Evolutionary conservation across 306 rosid species (phyloP).

Genomic region (Cucumis melo): DNA sequence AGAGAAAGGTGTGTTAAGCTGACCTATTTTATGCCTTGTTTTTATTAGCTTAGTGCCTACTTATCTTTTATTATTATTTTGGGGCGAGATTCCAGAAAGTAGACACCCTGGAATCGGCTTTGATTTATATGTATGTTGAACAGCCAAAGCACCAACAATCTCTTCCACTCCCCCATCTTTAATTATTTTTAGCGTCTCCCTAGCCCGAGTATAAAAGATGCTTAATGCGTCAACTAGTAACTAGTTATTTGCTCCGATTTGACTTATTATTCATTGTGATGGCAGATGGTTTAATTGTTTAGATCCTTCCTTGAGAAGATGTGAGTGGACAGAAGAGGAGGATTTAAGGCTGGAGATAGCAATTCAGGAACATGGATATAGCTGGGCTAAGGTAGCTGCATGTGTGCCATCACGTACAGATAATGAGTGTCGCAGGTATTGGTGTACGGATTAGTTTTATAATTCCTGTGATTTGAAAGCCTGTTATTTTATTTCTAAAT

Average conservation of each 20-base stretch:
- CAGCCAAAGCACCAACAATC: not conserved
- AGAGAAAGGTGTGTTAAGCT: slow-evolving; percentile 64
- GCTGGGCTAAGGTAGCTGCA: slow-evolving; percentile 90
- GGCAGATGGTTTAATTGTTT: slow-evolving; percentile 73
- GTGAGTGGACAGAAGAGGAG: slow-evolving; percentile 74
- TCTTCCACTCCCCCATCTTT: not conserved
- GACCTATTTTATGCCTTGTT: not conserved
- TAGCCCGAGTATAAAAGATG: not conserved
- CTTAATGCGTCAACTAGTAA: not conserved
- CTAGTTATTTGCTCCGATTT: not conserved
- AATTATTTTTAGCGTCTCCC: not conserved
- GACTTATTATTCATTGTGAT: slow-evolving; percentile 17
- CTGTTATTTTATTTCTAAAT: not conserved
- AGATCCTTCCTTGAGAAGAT: slow-evolving; percentile 70
- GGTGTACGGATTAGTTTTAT: not conserved
- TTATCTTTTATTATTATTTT: not conserved
- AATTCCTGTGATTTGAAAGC: not conserved
- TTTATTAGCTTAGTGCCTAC: not conserved
- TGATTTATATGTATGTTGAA: not conserved
- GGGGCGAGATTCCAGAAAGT: not conserved
- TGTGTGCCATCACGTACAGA: slow-evolving; percentile 80
- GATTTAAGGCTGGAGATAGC: slow-evolving; percentile 65
- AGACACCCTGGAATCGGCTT: not conserved
- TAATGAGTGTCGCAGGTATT: slow-evolving; percentile 82
- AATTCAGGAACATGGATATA: slow-evolving; percentile 52